Evolutionary conservation across 208 protist genomes (phyloP), one percentile per base, ranked within the genome.

Genomic region (Trypanosoma rangeli): DNA sequence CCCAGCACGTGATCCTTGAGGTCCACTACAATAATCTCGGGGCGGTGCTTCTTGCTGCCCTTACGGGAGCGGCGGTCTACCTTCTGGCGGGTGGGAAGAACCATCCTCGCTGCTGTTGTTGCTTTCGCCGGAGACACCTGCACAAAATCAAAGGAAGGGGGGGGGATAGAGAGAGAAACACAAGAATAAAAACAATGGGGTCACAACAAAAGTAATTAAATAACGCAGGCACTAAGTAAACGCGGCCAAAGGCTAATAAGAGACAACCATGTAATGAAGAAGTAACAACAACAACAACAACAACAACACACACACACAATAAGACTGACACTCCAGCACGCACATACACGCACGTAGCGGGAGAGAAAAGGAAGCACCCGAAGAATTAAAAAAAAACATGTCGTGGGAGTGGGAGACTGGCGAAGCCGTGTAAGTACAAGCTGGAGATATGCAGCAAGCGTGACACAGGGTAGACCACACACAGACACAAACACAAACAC

Each of bases 1-100:
- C 98, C 98, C 22, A 99, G 76, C 20, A 99, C 83, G 85, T 99
- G 98, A 64, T 97, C 97, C 64, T 97, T 95, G 55, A 96, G 90
- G 86, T 99, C 98, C 68, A 99, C 92, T 33, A 99, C 92, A 55
- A 99, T 82, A 52, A 93, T 87, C 53, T 93, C 85, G 65, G 87
- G 87, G 71, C 84, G 87, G 80, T 90, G 85, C 79, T 81, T 87
- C 85, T 91, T 91, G 73, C 68, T 37, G 31, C 78, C 53, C 80
- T 94, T 94, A 76, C 89, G 89, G 77, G 81, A 77, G 37, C 67
- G 69, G 76, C 88, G 88, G 66, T 54, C 50, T 26, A 78, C 84
- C 29, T 77, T 61, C 82, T 87, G 85, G 71, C 88, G 85, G 72
- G 58, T 87, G 63, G 86, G 87, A 39, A 86, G 68, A 59, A 85